phyloP scores from a whole-genome alignment of 257 asterid genomes.

The Lycium ferocissimum region DNA sequence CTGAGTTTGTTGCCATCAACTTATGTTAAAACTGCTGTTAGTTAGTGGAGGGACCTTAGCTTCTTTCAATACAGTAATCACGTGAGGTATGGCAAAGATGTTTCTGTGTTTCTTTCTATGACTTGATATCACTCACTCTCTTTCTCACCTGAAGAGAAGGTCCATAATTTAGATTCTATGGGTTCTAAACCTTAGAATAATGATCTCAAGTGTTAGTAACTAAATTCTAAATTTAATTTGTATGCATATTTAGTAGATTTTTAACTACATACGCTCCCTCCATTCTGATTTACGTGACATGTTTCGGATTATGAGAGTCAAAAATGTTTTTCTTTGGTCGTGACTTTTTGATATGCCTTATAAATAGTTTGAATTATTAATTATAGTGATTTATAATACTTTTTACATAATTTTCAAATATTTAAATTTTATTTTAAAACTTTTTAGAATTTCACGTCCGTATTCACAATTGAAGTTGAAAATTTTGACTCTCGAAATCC shows the following conservation, averaged over 20 bases:
- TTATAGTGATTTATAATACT: too few relatives aligned
- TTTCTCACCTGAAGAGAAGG: background rate
- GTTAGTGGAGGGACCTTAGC: conserved; percentile 42
- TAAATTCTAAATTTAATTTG: background rate
- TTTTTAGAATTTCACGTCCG: too few relatives aligned
- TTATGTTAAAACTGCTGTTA: background rate
- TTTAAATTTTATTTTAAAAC: too few relatives aligned
- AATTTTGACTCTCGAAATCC: too few relatives aligned
- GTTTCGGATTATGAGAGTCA: too few relatives aligned
- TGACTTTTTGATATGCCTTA: too few relatives aligned
- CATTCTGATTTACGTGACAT: too few relatives aligned
- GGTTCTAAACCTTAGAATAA: background rate
- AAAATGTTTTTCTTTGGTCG: too few relatives aligned
- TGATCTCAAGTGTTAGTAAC: background rate
- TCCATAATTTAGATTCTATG: background rate
- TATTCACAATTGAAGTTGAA: too few relatives aligned
- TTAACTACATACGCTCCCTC: too few relatives aligned
- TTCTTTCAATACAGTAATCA: conserved; percentile 31
- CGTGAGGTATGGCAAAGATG: conserved; percentile 35
- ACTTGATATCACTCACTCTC: conserved; percentile 45
- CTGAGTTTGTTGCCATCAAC: conserved; percentile 2
- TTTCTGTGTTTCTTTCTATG: conserved; percentile 36
- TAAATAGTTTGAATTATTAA: too few relatives aligned
- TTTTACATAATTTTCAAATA: too few relatives aligned
- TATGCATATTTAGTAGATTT: background rate